Percentiles rank a stretch among this genome's conserved stretches.
These are phyloP conservation scores for Chondrus crispus DNA, from an alignment of 23 red algal genomes.

Conservation along the genomic window DNA sequence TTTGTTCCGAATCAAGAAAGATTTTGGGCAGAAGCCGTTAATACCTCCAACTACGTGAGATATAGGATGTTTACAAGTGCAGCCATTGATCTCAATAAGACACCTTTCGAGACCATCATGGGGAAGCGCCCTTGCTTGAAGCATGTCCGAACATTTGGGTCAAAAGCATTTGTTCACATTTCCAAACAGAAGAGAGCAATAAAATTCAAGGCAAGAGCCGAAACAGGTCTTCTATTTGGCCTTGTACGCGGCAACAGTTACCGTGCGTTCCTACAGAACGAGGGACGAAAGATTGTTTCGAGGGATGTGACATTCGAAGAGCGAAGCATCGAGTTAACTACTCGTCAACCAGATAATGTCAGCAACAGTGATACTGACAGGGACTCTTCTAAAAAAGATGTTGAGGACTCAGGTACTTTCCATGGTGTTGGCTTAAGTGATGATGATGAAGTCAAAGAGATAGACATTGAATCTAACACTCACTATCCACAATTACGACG, in stretches of 20 bases:
- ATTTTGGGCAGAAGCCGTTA: neutral
- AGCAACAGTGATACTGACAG: too few relatives aligned
- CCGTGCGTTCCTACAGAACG: neutral
- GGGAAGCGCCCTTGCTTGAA: neutral
- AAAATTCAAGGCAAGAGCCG: neutral
- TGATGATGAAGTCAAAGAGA: too few relatives aligned
- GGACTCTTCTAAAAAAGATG: too few relatives aligned
- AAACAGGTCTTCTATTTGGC: neutral
- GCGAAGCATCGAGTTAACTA: too few relatives aligned
- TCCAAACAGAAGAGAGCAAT: neutral
- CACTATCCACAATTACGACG: neutral
- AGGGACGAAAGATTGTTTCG: neutral
- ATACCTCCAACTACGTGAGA: neutral
- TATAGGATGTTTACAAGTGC: neutral
- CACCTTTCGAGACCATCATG: neutral
- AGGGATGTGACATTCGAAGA: constrained; percentile 15
- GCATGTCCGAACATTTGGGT: constrained; percentile 16
- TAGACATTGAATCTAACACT: neutral
- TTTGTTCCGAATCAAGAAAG: too few relatives aligned
- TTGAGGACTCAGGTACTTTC: too few relatives aligned
- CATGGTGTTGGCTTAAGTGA: too few relatives aligned
- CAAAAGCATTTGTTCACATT: neutral
- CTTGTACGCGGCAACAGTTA: neutral
- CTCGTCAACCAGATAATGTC: too few relatives aligned
- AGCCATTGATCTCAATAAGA: neutral